Conservation (phyloP, 2,329 filamentous ascomycete species). For the Penicillium sumatraense region DNA sequence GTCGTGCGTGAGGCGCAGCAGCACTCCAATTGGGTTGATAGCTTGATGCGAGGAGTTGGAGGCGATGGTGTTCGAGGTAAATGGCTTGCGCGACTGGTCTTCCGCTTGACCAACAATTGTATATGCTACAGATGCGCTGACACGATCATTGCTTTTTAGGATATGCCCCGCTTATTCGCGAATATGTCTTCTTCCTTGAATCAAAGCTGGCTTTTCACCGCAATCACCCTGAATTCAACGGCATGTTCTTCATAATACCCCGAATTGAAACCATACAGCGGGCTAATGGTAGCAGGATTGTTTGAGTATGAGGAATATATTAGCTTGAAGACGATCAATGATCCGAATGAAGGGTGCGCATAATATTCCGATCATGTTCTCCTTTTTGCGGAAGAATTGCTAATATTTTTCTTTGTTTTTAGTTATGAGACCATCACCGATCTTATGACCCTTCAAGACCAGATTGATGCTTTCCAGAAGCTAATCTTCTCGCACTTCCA, state of each 20-base stretch:
- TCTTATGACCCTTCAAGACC: constrained; percentile 94
- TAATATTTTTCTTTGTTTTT: constrained; percentile 31
- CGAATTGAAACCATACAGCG: neutral
- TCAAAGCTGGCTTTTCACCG: constrained; percentile 96
- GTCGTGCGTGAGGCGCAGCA: constrained; percentile 86
- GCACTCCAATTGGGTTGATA: constrained; percentile 90
- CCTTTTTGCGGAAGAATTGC: neutral
- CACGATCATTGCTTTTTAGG: constrained; percentile 46
- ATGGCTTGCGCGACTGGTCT: constrained; percentile 9
- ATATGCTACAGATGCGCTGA: neutral
- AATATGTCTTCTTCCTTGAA: constrained; percentile 95
- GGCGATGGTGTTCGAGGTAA: constrained; percentile 81
- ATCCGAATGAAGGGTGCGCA: constrained; percentile 88
- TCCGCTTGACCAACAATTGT: neutral
- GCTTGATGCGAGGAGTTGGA: constrained; percentile 78
- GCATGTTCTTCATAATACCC: constrained; percentile 45
- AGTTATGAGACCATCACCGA: constrained; percentile 91
- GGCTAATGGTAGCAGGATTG: constrained; percentile 57
- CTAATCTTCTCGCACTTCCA: constrained; percentile 97
- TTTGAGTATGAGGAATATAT: constrained; percentile 99
- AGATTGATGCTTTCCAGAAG: constrained; percentile 98
- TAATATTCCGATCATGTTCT: no score
- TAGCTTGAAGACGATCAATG: constrained; percentile 95
- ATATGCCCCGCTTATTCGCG: constrained; percentile 88
- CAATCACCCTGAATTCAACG: constrained; percentile 97